Evolutionary conservation across 768 basidiomycete genomes (phyloP).

Genomic region (Myochromella boudieri): DNA sequence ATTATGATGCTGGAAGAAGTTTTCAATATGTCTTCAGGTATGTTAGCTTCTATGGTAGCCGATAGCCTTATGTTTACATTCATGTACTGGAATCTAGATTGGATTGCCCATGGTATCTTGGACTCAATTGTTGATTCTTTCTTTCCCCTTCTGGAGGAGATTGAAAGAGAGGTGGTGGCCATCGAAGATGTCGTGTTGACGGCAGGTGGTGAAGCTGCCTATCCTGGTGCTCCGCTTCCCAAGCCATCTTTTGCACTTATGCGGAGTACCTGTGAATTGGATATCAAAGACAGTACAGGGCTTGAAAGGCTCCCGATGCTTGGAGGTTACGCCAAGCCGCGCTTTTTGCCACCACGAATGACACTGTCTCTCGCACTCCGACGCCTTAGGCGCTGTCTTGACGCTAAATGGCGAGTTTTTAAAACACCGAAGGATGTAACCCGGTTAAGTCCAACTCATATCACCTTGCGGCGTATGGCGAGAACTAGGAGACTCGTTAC

Average conservation of each 20-base stretch:
- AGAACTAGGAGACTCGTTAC: constrained; percentile 77
- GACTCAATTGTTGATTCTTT: constrained; percentile 95
- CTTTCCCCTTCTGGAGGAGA: constrained; percentile 79
- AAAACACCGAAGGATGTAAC: constrained; percentile 17
- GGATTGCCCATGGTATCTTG: constrained; percentile 90
- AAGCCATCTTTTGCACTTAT: background rate
- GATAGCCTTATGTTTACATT: background rate
- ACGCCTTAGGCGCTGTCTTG: constrained; percentile 32
- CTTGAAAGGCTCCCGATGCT: constrained; percentile 12
- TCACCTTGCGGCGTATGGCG: constrained; percentile 75
- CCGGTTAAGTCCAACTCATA: constrained; percentile 33
- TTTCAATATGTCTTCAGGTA: constrained; percentile 73
- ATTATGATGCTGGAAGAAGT: constrained; percentile 63
- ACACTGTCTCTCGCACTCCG: constrained; percentile 34
- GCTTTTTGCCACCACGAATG: constrained; percentile 32
- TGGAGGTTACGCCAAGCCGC: constrained; percentile 27
- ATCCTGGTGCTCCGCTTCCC: background rate
- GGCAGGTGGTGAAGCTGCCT: constrained; percentile 5
- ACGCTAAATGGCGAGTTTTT: constrained; percentile 20
- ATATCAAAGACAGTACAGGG: constrained; percentile 16
- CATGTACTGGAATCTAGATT: constrained; percentile 51
- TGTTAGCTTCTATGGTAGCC: constrained; percentile 16
- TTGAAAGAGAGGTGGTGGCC: constrained; percentile 77
- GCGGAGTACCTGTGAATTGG: background rate
- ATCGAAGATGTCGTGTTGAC: constrained; percentile 72